Conservation (phyloP, 148 eudicot genomes). For the Rhododendron henanense region DNA sequence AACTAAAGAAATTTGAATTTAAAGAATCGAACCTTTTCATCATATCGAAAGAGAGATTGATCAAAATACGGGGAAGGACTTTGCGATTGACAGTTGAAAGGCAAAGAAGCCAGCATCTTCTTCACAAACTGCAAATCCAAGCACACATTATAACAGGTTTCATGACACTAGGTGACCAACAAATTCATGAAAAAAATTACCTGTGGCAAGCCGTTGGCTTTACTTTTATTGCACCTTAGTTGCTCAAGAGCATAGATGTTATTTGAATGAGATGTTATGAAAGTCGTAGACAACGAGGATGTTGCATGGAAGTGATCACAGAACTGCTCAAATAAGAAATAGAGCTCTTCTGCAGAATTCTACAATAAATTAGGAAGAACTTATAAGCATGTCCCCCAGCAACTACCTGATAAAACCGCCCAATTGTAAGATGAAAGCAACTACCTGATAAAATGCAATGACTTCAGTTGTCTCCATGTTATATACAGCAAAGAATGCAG, state of each 20-base stretch:
- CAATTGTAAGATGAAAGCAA: not conserved
- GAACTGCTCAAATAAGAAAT: slow-evolving; percentile 77
- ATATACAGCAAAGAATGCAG: slow-evolving; percentile 94
- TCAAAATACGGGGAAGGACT: slow-evolving; percentile 98
- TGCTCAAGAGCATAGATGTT: slow-evolving; percentile 84
- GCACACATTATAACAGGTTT: slow-evolving; percentile 7
- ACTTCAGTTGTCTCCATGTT: slow-evolving; percentile 93
- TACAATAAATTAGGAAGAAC: slow-evolving; percentile 28
- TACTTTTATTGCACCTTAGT: slow-evolving; percentile 59
- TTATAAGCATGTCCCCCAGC: not conserved
- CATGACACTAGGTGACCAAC: not conserved
- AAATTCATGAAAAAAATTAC: slow-evolving; percentile 27
- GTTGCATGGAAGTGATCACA: slow-evolving; percentile 76
- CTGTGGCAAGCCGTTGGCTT: slow-evolving; percentile 77
- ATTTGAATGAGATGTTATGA: slow-evolving; percentile 86
- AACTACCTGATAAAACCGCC: not conserved
- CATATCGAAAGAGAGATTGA: slow-evolving; percentile 91
- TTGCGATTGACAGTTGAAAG: slow-evolving; percentile 82
- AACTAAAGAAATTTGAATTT: not conserved
- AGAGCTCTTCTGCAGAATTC: slow-evolving; percentile 92
- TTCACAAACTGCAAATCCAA: slow-evolving; percentile 81
- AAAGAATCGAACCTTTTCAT: slow-evolving; percentile 72
- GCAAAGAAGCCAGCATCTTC: slow-evolving; percentile 76
- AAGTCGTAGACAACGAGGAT: slow-evolving; percentile 67
- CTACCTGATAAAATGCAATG: slow-evolving; percentile 89